phyloP scores from a whole-genome alignment of 805 yeast species.

The Torulaspora microellipsoides region DNA sequence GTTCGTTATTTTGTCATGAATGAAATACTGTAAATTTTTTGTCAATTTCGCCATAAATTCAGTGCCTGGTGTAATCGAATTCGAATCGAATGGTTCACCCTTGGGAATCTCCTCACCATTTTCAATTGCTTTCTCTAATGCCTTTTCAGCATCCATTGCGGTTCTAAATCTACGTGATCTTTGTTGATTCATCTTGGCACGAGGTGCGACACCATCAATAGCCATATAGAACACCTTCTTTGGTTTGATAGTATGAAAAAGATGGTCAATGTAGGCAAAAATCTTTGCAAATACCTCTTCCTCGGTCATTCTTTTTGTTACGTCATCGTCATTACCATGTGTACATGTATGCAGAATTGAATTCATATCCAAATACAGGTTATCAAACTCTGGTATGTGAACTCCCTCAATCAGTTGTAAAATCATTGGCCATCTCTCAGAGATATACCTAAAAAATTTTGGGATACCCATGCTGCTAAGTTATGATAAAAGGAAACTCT shows the following conservation, averaged over 20 bases:
- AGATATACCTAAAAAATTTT: conserved; percentile 91
- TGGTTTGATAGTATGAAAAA: conserved; percentile 84
- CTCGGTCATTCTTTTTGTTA: conserved; percentile 64
- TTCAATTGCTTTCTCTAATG: conserved; percentile 64
- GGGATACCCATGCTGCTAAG: conserved; percentile 71
- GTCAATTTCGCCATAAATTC: conserved; percentile 92
- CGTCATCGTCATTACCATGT: conserved; percentile 70
- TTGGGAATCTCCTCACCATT: conserved; percentile 73
- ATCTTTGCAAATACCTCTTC: conserved; percentile 92
- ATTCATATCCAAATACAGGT: conserved; percentile 94
- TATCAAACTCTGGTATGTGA: conserved; percentile 90
- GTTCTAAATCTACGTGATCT: conserved; percentile 93
- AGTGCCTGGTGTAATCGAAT: conserved; percentile 94
- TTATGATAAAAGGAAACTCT: too few relatives aligned
- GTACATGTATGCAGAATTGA: conserved; percentile 93
- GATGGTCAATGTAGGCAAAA: conserved; percentile 89
- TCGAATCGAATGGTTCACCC: conserved; percentile 80
- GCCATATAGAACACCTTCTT: conserved; percentile 89
- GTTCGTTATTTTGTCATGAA: conserved; percentile 79
- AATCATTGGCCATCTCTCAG: conserved; percentile 98
- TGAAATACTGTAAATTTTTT: conserved; percentile 74
- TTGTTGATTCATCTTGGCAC: conserved; percentile 98
- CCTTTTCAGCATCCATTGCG: conserved; percentile 86
- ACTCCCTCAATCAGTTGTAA: conserved; percentile 77
- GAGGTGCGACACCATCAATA: conserved; percentile 97